Evolutionary conservation across 495 filamentous ascomycete genomes (phyloP).

Genomic region (Oidiodendron maius): DNA sequence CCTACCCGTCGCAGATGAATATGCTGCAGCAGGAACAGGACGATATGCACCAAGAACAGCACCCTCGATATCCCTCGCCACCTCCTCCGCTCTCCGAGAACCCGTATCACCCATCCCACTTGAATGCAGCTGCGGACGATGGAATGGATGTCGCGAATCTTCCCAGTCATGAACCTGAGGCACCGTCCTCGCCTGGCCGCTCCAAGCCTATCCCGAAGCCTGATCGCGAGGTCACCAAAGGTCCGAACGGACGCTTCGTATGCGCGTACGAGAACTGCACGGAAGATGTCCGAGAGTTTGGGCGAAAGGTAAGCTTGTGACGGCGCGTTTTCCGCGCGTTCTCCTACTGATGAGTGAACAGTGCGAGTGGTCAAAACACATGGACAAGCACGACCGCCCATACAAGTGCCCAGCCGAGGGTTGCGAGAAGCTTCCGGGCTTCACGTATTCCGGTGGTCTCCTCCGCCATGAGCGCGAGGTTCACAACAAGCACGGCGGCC

Average conservation of each 20-base stretch:
- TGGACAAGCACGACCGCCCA: conserved; percentile 93
- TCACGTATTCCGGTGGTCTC: conserved; percentile 88
- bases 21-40: conserved; percentile 22
- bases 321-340: not conserved
- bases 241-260: conserved; percentile 60
- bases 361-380: conserved; percentile 43
- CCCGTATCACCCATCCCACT: conserved; percentile 13
- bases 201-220: conserved; percentile 45
- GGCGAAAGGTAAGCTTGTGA: conserved; percentile 43
- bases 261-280: conserved; percentile 49
- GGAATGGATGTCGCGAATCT: conserved; percentile 13
- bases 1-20: conserved; percentile 17
- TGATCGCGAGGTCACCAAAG: conserved; percentile 42
- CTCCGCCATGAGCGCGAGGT: conserved; percentile 87
- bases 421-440: conserved; percentile 86
- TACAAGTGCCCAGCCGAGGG: conserved; percentile 72
- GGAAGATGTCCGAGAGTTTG: conserved; percentile 31
- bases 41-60: conserved; percentile 13
- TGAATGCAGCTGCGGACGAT: conserved; percentile 6
- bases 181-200: conserved; percentile 22
- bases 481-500: conserved; percentile 57
- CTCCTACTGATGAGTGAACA: not conserved
- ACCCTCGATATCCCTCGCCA: conserved; percentile 21
- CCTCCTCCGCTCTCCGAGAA: conserved; percentile 16
- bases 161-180: conserved; percentile 16